Base-by-base conservation (phyloP, 1,284 basidiomycete species). In the Tylopilus sp. region DNA sequence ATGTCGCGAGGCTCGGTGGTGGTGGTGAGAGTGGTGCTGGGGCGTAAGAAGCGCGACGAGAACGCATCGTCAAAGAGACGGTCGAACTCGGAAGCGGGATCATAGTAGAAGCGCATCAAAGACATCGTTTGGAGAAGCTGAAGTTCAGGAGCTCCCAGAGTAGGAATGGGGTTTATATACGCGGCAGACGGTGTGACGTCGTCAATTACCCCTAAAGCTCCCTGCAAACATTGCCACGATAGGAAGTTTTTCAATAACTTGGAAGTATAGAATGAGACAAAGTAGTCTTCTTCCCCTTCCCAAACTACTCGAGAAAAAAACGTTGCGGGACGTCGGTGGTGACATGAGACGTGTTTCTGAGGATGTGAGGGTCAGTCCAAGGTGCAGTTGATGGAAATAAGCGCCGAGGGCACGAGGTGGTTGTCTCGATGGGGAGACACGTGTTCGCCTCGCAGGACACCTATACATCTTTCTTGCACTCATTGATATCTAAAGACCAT, bases 1-100 rank as follows among this genome's bases (percentile, higher is more conserved):
- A 62, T 3, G 2, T 79, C 72, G 2, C 70, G 70, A 3, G 47
- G 6, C 16, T 55, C 38, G 2, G 29, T 38, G 6, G 65, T 51
- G 53, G 59, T 16, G 32, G 54, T 51, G 29, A 55, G n/a, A 6
- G 24, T 15, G 19, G 26, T 19, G 57, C 26, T 33, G 29, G 73
- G 65, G 52, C 68, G 76, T 69, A 69, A 39, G 67, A 74, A 66
- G 66, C 72, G 76, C 59, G 81, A 66, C 33, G 70, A 74, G 64
- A 86, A 77, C 4, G 82, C 79, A 39, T 87, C 82, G 68, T 87
- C 84, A 59, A 88, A 80, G 71, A 87, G 76, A 67, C 82, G 83
- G 47, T 86, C 84, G 55, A 87, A 82, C 67, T 86, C 83, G 70
- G 81, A 82, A 79, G 84, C 81, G 32, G 86, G 84, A 60, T 87